These are phyloP conservation scores for Otatea glauca DNA, from an alignment of 176 grass and related monocot genomes.

Conservation along the genomic window DNA sequence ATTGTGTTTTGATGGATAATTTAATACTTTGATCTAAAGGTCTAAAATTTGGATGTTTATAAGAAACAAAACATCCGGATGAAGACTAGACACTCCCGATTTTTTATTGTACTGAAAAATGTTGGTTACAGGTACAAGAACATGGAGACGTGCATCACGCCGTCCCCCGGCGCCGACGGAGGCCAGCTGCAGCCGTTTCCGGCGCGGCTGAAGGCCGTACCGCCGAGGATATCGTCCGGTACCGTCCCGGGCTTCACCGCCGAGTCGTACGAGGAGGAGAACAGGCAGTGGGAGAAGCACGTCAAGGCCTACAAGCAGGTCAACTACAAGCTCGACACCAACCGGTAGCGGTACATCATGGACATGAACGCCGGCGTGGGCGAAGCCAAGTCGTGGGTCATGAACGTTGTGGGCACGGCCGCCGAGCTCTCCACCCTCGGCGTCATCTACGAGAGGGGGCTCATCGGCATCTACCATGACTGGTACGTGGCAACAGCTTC, in stretches of 20 bases:
- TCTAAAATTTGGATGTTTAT: too few relatives aligned
- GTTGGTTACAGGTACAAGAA: slow-evolving; percentile 73
- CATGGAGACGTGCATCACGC: slow-evolving; percentile 71
- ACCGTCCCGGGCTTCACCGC: slow-evolving; percentile 54
- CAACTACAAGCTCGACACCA: slow-evolving; percentile 57
- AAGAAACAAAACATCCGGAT: too few relatives aligned
- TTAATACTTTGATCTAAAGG: too few relatives aligned
- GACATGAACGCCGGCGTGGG: slow-evolving; percentile 99
- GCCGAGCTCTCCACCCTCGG: slow-evolving; percentile 73
- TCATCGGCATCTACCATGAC: slow-evolving; percentile 93
- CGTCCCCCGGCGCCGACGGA: slow-evolving; percentile 16
- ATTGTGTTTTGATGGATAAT: too few relatives aligned
- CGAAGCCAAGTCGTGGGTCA: slow-evolving; percentile 70
- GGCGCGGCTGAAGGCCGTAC: slow-evolving; percentile 54
- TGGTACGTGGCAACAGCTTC: slow-evolving; percentile 44
- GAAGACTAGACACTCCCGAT: too few relatives aligned
- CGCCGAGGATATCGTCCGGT: slow-evolving; percentile 53
- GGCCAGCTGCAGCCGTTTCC: slow-evolving; percentile 74
- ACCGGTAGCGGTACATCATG: slow-evolving; percentile 82
- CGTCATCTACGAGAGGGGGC: slow-evolving; percentile 74
- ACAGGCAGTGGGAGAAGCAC: slow-evolving; percentile 70
- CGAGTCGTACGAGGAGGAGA: slow-evolving; percentile 63
- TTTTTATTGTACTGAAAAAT: background rate
- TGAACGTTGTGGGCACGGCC: slow-evolving; percentile 80
- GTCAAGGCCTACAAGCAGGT: slow-evolving; percentile 71